phyloP scores from a whole-genome alignment of 78 protist genomes.

The Chrysochromulina tobinii region DNA sequence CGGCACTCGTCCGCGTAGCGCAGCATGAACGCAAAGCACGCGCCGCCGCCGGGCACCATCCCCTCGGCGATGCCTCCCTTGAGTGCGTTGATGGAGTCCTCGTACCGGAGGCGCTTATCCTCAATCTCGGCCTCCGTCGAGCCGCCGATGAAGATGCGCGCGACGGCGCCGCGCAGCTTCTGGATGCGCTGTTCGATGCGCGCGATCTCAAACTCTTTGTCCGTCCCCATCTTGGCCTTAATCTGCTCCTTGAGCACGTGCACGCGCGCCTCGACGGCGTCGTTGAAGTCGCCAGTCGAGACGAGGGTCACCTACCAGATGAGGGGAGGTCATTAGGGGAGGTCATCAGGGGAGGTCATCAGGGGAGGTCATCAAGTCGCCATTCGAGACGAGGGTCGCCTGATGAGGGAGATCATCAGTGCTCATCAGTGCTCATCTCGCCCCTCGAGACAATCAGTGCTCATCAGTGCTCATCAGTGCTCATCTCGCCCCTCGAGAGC shows the following conservation, averaged over 20 bases:
- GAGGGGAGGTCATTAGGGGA: no score
- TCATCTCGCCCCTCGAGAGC: no score
- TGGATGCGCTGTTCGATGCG: slow-evolving; percentile 9
- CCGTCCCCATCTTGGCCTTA: neutral
- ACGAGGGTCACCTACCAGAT: neutral
- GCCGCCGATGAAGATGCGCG: neutral
- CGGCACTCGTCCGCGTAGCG: neutral
- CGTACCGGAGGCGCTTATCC: slow-evolving; percentile 25
- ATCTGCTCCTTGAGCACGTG: neutral
- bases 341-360: no score
- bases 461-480: no score
- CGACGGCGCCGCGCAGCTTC: slow-evolving; percentile 20
- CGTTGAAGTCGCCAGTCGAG: neutral
- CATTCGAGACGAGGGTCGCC: no score
- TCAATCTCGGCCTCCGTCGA: slow-evolving; percentile 3
- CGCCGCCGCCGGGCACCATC: slow-evolving; percentile 35
- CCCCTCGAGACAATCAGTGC: no score
- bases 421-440: no score
- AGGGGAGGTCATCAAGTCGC: no score
- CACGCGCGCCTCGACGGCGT: neutral
- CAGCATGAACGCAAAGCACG: neutral
- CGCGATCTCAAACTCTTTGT: slow-evolving; percentile 14
- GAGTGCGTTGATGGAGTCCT: slow-evolving; percentile 30
- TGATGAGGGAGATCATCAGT: no score
- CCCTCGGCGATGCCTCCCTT: slow-evolving; percentile 9